phyloP scores from a whole-genome alignment of 345 rosid genomes.

The Hibiscus tridactylites region DNA sequence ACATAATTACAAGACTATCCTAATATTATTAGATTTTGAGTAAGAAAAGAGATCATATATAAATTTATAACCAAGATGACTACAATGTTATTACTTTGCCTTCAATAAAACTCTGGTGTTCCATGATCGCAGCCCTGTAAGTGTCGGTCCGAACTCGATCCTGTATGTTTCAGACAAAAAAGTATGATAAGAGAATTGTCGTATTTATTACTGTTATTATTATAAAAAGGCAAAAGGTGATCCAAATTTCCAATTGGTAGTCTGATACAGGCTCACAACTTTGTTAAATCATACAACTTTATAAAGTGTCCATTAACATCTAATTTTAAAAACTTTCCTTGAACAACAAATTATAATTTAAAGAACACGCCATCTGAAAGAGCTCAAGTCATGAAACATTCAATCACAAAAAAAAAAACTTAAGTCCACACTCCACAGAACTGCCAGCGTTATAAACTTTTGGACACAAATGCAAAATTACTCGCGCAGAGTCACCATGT shows the following conservation, averaged over 20 bases:
- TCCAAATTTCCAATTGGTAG: not conserved
- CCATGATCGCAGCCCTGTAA: constrained; percentile 75
- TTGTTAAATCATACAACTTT: not conserved
- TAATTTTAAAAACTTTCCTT: not conserved
- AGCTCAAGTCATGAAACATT: too few relatives aligned
- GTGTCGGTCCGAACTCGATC: constrained; percentile 80
- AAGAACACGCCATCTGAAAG: not conserved
- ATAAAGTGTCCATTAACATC: not conserved
- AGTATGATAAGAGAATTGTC: constrained; percentile 6
- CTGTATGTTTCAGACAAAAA: constrained; percentile 32
- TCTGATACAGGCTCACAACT: not conserved
- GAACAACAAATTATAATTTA: not conserved
- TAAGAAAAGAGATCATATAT: not conserved
- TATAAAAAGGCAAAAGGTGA: not conserved
- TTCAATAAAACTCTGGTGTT: constrained; percentile 68
- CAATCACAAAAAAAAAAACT: too few relatives aligned
- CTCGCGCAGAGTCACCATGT: not conserved
- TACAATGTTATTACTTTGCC: constrained; percentile 66
- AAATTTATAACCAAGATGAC: constrained; percentile 4
- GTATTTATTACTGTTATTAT: not conserved
- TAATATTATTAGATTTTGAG: not conserved
- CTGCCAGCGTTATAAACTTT: too few relatives aligned
- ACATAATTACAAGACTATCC: not conserved
- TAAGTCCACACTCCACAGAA: too few relatives aligned
- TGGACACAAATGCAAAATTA: too few relatives aligned